Base-by-base conservation (phyloP, 768 basidiomycete species). In the Mrakia frigida region DNA sequence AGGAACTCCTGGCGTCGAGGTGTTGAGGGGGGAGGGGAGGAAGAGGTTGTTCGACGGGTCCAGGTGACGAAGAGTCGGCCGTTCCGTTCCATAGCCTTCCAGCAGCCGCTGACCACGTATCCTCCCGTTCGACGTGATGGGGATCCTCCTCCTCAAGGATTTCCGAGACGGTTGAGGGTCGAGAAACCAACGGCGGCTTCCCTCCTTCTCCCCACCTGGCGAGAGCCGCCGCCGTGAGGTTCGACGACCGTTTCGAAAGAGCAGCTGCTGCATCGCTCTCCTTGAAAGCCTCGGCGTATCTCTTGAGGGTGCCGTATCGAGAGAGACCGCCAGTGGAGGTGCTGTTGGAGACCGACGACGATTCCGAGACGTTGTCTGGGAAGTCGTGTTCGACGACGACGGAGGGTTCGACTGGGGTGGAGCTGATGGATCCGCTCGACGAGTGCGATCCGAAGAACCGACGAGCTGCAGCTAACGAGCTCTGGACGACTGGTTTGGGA, bases 261-360 rank as follows among this genome's bases (percentile, higher is more conserved):
- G 65, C 67, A 28, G 77, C 77, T 9, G 77, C 77, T 6, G 77
- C 63, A 50, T 77, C 77, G 41, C 65, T 69, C 50, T 77, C 77
- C 46, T 67, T 61, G 46, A 77, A 73, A 6, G 59, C 33, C 53
- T 72, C 75, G 25, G 71, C 75, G 61, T 77, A 72, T 25, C 50
- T 5, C 23, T 25, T 41, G 43, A 74, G 28, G 25, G 61, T 28
- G 39, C 56, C 53, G 43, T 33, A 74, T n/a, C 73, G 73, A 25
- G 35, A 52, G 41, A 68, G 37, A 9, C 56, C 23, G 25, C 25
- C 9, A 25, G 56, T 14, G 9, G 56, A 56, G 11, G 56, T 56
- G 25, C 25, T 56, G 25, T 65, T 56, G 60, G 73, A 60, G 6
- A 59, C 18, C 18, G 56, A 43, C 33, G 73, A 74, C 14, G 73